A percentile compares a stretch with the other conserved stretches of the same genome.
phyloP scores from a whole-genome alignment of 2,329 filamentous ascomycete genomes.

The Cladorrhinum sp. region DNA sequence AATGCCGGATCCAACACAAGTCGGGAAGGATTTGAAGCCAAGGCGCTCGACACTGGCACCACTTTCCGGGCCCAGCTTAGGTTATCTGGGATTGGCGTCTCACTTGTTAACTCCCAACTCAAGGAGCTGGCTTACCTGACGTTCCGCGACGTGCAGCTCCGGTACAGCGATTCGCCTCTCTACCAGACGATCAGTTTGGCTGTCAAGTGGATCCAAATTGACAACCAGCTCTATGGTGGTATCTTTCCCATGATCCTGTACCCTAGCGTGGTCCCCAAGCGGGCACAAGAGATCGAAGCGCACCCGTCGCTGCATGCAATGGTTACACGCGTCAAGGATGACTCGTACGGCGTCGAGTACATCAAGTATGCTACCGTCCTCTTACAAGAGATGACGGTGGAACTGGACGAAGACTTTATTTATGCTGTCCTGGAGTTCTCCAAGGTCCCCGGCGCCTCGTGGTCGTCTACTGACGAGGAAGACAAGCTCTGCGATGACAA shows the following conservation, averaged over 20 bases:
- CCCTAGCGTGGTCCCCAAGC: slow-evolving; percentile 95
- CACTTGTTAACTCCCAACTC: slow-evolving; percentile 86
- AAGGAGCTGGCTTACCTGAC: slow-evolving; percentile 93
- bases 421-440: slow-evolving; percentile 93
- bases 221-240: slow-evolving; percentile 96
- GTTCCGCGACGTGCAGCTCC: slow-evolving; percentile 83
- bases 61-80: slow-evolving; percentile 87
- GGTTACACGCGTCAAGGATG: slow-evolving; percentile 93
- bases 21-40: slow-evolving; percentile 81
- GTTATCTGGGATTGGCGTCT: slow-evolving; percentile 87
- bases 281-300: slow-evolving; percentile 90
- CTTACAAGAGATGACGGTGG: slow-evolving; percentile 95
- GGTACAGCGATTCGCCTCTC: slow-evolving; percentile 87
- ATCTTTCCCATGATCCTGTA: slow-evolving; percentile 98
- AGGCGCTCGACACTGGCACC: slow-evolving; percentile 81
- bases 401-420: slow-evolving; percentile 97
- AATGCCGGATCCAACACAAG: slow-evolving; percentile 50
- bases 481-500: slow-evolving; percentile 85
- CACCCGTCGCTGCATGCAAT: slow-evolving; percentile 92
- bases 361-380: slow-evolving; percentile 96
- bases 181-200: slow-evolving; percentile 89
- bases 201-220: slow-evolving; percentile 98
- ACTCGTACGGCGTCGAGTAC: slow-evolving; percentile 95
- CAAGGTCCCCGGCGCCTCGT: slow-evolving; percentile 86
- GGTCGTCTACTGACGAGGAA: slow-evolving; percentile 73